phyloP scores from a whole-genome alignment of 306 rosid genomes.

The Vigna nakashimae region DNA sequence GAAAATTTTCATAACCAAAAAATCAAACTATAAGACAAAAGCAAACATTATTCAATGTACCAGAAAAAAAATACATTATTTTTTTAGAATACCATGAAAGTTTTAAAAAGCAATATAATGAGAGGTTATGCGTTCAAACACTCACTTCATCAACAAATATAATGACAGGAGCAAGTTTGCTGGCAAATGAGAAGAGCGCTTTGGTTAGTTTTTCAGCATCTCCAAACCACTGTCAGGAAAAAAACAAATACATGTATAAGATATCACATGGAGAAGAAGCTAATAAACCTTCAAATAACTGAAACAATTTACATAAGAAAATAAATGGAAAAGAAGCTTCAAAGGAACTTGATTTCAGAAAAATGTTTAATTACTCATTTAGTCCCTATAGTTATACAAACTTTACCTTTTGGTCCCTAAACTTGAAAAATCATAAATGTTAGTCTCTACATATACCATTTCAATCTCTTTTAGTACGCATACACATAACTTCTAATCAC shows the following conservation, averaged over 20 bases:
- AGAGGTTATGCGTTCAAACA: constrained; percentile 28
- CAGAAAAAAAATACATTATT: background rate
- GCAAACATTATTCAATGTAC: no score
- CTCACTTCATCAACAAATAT: constrained; percentile 95
- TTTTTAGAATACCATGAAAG: constrained; percentile 6
- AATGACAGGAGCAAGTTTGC: constrained; percentile 97
- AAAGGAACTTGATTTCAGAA: constrained; percentile 4
- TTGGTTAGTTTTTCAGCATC: constrained; percentile 99
- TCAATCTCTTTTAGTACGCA: no score
- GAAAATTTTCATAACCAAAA: background rate
- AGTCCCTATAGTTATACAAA: no score
- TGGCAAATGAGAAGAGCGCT: constrained; percentile 96
- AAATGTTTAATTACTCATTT: no score
- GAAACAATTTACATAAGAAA: background rate
- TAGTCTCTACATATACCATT: no score
- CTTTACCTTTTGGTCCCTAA: no score
- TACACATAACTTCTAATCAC: no score
- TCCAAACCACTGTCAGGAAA: constrained; percentile 88
- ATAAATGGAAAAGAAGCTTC: background rate
- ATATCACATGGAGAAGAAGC: constrained; percentile 9
- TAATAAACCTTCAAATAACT: constrained; percentile 1
- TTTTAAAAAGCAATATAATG: constrained; percentile 26
- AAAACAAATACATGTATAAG: constrained; percentile 37
- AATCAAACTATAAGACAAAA: background rate
- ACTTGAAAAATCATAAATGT: no score